Base-by-base conservation (phyloP, 192 early-diverging fungal genomes). In the Umbelopsis vinacea region DNA sequence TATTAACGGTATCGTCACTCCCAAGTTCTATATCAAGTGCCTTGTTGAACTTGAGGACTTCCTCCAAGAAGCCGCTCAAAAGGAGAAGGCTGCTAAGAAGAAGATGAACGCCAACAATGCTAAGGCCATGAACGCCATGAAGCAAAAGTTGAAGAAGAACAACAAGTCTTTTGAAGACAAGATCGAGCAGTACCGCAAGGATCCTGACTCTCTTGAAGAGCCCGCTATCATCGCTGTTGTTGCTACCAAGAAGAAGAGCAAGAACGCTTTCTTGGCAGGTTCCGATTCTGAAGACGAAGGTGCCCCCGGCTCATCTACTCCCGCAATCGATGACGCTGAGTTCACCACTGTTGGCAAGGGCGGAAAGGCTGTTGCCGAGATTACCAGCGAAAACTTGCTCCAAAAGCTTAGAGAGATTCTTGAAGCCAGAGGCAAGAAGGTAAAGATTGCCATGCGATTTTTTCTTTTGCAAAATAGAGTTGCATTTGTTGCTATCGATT, bases 71-170 rank as follows among this genome's bases (percentile, higher is more conserved):
- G 77, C 85, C 45, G 74, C 81, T 37, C 76, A 84, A 63, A 86
- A 88, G 69, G 85, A 88, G 70, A 94, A 94, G 85, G 84, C 89
- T 29, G 83, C 86, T 8, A 84, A 89, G 60, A 92, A 90, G 83
- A 97, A 94, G 85, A 93, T 95, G 86, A 97, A 91, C 74, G 83
- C 92, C 48, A 84, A 79, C 54, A 89, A 93, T 67, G 87, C 89
- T 46, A 92, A 92, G 74, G 92, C 94, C 24, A 81, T 96, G 76
- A 97, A 92, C 81, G 88, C 91, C 54, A 91, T 98, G 87, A 97
- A 96, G 88, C 92, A 95, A 79, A 95, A 93, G 75, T 67, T 97
- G 72, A 92, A 92, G 84, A 97, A 99, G 89, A 83, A 89, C 81
- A 88, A 85, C 84, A 96, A 95, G 83, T 67, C 79, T 52, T 90